A percentile compares a stretch with the other conserved stretches of the same genome.
These are phyloP conservation scores for Athelia sp. DNA, from an alignment of 1,284 basidiomycete species.

Conservation along the genomic window DNA sequence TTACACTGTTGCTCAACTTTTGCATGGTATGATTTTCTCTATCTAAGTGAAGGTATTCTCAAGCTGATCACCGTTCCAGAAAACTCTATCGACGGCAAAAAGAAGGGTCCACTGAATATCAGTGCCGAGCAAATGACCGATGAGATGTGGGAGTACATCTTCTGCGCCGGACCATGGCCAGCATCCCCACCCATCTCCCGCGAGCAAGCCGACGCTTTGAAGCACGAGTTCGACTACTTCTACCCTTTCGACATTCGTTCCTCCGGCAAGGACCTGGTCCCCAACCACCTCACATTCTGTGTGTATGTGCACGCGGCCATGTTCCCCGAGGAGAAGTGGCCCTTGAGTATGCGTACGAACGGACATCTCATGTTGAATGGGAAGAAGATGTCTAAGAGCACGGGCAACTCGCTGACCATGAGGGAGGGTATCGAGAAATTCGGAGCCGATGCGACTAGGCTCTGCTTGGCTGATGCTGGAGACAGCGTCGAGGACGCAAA, in stretches of 20 bases:
- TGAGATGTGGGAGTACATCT: conserved; percentile 95
- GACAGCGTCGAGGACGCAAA: conserved; percentile 98
- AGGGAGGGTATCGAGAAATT: conserved; percentile 81
- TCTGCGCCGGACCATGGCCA: conserved; percentile 77
- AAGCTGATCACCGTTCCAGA: conserved; percentile 30
- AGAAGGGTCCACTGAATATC: conserved; percentile 82
- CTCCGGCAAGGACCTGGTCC: conserved; percentile 98
- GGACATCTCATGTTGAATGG: conserved; percentile 98
- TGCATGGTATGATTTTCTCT: conserved; percentile 60
- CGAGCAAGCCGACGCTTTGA: conserved; percentile 81
- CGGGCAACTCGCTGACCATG: conserved; percentile 84
- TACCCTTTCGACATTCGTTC: conserved; percentile 99
- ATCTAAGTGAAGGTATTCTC: background rate
- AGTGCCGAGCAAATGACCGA: conserved; percentile 93
- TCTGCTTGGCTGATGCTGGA: conserved; percentile 94
- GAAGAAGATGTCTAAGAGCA: conserved; percentile 99
- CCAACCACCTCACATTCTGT: conserved; percentile 94
- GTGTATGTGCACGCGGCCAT: conserved; percentile 94
- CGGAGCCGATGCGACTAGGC: conserved; percentile 88
- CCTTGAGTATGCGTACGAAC: conserved; percentile 88
- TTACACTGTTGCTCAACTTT: conserved; percentile 89
- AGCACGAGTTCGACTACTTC: conserved; percentile 94
- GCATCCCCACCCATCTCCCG: conserved; percentile 57
- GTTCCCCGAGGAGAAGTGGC: conserved; percentile 95
- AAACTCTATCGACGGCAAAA: conserved; percentile 73